Conservation (phyloP, 2,329 filamentous ascomycete genomes). For the Chaetomium olivaceum region DNA sequence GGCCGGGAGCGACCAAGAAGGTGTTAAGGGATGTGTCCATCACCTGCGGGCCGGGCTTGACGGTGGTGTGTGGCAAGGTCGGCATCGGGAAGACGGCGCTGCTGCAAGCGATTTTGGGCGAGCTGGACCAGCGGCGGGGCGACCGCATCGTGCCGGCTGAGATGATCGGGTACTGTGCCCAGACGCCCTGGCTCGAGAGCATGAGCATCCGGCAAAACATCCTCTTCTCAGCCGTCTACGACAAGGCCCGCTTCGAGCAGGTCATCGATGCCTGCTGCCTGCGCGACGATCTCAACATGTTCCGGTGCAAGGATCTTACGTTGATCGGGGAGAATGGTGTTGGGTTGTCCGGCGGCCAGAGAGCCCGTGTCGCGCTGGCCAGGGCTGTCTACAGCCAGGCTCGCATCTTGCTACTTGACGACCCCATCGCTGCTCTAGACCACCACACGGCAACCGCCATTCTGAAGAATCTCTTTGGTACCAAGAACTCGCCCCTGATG, state of each 20-base stretch:
- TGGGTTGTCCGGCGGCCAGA: constrained; percentile 64
- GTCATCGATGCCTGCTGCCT: constrained; percentile 64
- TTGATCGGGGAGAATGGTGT: constrained; percentile 64
- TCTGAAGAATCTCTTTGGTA: constrained; percentile 58
- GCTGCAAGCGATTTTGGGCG: constrained; percentile 59
- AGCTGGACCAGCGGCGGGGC: constrained; percentile 65
- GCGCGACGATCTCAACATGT: constrained; percentile 55
- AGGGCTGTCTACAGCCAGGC: constrained; percentile 61
- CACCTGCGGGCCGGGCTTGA: constrained; percentile 52
- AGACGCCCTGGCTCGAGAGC: constrained; percentile 65
- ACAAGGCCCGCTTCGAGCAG: constrained; percentile 56
- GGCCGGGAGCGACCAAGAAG: constrained; percentile 66
- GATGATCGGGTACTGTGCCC: constrained; percentile 57
- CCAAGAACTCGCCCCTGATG: constrained; percentile 36
- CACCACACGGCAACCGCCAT: constrained; percentile 62
- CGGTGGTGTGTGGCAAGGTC: constrained; percentile 59
- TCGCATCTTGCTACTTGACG: constrained; percentile 60
- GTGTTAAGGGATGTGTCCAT: constrained; percentile 52
- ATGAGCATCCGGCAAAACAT: constrained; percentile 67
- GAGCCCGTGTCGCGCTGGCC: constrained; percentile 63
- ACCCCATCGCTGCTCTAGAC: constrained; percentile 63
- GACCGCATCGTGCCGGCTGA: constrained; percentile 49
- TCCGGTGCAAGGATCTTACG: constrained; percentile 59
- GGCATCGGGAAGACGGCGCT: constrained; percentile 64
- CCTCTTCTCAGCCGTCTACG: constrained; percentile 58